These are phyloP conservation scores for Fusarium siculi DNA, from an alignment of 2,329 filamentous ascomycete species.

Conservation along the genomic window DNA sequence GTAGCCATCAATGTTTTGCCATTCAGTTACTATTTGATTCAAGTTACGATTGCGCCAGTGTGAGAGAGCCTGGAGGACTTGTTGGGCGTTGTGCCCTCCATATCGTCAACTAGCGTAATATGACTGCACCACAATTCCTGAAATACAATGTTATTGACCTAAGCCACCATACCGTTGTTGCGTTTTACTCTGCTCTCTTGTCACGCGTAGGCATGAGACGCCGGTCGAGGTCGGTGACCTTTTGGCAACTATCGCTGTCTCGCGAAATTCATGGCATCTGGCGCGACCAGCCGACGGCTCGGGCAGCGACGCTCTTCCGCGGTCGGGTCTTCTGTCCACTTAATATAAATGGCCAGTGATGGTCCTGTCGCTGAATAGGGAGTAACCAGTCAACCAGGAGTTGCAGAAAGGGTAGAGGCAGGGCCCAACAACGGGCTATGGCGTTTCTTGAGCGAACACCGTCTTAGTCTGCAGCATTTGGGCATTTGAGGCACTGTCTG, in stretches of 20 bases:
- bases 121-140: background rate
- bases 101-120: background rate
- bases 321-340: constrained; percentile 7
- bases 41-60: constrained; percentile 8
- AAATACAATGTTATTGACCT: background rate
- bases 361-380: background rate
- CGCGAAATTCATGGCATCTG: constrained; percentile 27
- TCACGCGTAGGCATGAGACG: background rate
- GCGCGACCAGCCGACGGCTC: constrained; percentile 38
- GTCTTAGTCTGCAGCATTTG: constrained; percentile 18
- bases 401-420: constrained; percentile 4
- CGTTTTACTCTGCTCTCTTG: background rate
- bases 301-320: constrained; percentile 21
- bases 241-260: constrained; percentile 14
- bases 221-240: constrained; percentile 8
- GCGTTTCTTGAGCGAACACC: constrained; percentile 30
- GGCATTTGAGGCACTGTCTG: constrained; percentile 23
- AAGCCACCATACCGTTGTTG: background rate
- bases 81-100: background rate
- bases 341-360: constrained; percentile 9
- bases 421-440: constrained; percentile 14
- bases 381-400: background rate
- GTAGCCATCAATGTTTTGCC: constrained; percentile 10
- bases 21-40: constrained; percentile 11
- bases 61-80: constrained; percentile 17